Evolutionary conservation across 176 grass and related monocot species (phyloP).

Genomic region (Oryza australiensis): DNA sequence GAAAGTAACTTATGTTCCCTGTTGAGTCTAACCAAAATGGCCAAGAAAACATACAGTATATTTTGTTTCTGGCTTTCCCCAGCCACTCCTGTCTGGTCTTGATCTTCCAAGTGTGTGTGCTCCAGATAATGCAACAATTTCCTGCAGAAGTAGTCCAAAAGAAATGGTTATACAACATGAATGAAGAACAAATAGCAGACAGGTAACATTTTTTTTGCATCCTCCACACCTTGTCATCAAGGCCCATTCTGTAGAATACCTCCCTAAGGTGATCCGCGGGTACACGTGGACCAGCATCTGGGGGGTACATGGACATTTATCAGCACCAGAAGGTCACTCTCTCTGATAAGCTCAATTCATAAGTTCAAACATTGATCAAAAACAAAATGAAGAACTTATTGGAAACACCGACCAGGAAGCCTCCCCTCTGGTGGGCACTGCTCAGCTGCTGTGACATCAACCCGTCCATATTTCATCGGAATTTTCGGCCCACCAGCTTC

Average conservation of each 20-base stretch:
- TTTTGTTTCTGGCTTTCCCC: constrained; percentile 95
- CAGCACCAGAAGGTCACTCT: constrained; percentile 13
- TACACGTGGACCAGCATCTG: constrained; percentile 80
- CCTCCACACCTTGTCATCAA: constrained; percentile 79
- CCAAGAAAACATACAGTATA: constrained; percentile 70
- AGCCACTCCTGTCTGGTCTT: constrained; percentile 80
- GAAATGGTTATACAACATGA: background rate
- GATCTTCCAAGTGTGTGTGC: constrained; percentile 94
- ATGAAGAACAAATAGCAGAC: background rate
- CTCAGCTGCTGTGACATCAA: constrained; percentile 74
- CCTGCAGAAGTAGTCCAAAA: constrained; percentile 46
- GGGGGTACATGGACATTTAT: constrained; percentile 3
- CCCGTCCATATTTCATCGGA: constrained; percentile 91
- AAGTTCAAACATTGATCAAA: constrained; percentile 21
- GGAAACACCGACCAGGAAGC: constrained; percentile 72
- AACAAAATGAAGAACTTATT: background rate
- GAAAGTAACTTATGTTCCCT: background rate
- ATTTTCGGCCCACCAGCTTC: constrained; percentile 90
- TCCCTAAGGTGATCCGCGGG: constrained; percentile 78
- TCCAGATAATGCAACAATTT: constrained; percentile 88
- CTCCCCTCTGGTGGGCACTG: constrained; percentile 85
- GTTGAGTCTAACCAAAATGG: constrained; percentile 34
- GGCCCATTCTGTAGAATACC: constrained; percentile 95
- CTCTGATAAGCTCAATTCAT: constrained; percentile 4
- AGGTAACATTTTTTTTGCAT: background rate